Evolutionary conservation across 192 early-diverging fungal species (phyloP).

Genomic region (Lobosporangium transversale): DNA sequence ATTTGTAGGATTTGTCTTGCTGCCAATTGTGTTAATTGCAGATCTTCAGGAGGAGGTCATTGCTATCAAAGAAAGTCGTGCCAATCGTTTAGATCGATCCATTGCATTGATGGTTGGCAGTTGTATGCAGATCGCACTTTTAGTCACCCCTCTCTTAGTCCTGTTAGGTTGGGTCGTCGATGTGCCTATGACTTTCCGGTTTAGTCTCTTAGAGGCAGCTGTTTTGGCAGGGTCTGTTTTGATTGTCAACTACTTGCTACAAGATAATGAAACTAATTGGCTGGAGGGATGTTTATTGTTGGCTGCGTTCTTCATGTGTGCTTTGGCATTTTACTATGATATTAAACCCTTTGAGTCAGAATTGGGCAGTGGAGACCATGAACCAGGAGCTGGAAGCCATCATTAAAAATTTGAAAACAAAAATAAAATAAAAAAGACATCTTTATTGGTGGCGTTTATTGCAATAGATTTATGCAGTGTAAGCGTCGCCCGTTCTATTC

Average conservation of each 20-base stretch:
- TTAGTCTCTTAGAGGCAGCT: slow-evolving; percentile 80
- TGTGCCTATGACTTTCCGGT: slow-evolving; percentile 81
- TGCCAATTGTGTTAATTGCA: slow-evolving; percentile 93
- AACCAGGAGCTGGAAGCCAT: background rate
- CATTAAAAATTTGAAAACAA: background rate
- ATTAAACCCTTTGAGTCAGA: slow-evolving; percentile 26
- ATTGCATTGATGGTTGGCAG: slow-evolving; percentile 46
- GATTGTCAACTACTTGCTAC: slow-evolving; percentile 79
- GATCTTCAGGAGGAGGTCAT: slow-evolving; percentile 72
- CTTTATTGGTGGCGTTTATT: too few species aligned
- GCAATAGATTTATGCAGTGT: too few species aligned
- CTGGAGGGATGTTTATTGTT: slow-evolving; percentile 88
- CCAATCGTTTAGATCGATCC: slow-evolving; percentile 15
- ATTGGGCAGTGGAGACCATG: background rate
- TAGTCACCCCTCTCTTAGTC: slow-evolving; percentile 72
- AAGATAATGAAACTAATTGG: slow-evolving; percentile 91
- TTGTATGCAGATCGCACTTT: slow-evolving; percentile 82
- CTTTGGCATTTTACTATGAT: slow-evolving; percentile 83
- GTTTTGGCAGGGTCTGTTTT: slow-evolving; percentile 81
- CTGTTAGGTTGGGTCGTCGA: slow-evolving; percentile 87
- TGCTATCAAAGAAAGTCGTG: slow-evolving; percentile 20
- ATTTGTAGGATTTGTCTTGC: slow-evolving; percentile 90
- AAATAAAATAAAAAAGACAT: background rate
- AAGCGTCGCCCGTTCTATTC: too few species aligned
- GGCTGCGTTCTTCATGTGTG: slow-evolving; percentile 84